Percentiles rank a stretch among this genome's conserved stretches.
Conservation (phyloP, 768 basidiomycete species). For the Paxillus involutus region DNA sequence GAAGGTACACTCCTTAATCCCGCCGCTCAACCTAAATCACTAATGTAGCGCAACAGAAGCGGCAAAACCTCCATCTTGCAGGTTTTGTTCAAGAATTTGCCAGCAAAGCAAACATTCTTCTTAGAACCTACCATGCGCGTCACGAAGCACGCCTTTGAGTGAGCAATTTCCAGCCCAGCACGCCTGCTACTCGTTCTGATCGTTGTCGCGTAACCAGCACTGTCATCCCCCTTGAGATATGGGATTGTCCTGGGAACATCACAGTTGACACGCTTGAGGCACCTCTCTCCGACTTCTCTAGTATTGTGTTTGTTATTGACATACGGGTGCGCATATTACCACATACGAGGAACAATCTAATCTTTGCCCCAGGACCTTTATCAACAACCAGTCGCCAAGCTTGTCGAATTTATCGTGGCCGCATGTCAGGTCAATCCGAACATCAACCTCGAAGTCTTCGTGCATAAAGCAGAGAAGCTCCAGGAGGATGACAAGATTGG, state of each 20-base stretch:
- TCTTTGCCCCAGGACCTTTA: constrained; percentile 63
- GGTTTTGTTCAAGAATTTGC: constrained; percentile 85
- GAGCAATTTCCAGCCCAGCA: constrained; percentile 30
- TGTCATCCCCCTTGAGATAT: constrained; percentile 89
- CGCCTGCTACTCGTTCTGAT: not conserved
- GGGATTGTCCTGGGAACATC: constrained; percentile 91
- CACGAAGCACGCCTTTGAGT: constrained; percentile 79
- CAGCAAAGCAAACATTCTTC: constrained; percentile 85
- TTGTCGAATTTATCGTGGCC: constrained; percentile 78
- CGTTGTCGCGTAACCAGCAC: constrained; percentile 50
- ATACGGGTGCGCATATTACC: constrained; percentile 63
- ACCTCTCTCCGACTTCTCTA: constrained; percentile 76
- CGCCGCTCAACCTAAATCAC: not conserved
- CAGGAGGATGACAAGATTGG: constrained; percentile 91
- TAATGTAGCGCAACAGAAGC: constrained; percentile 48
- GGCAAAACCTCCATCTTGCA: constrained; percentile 92
- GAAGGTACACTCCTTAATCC: constrained; percentile 43
- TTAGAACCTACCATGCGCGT: constrained; percentile 84
- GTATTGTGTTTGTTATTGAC: constrained; percentile 92
- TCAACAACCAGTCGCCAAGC: constrained; percentile 77
- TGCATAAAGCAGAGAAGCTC: constrained; percentile 92
- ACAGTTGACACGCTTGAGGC: constrained; percentile 76
- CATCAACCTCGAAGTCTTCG: constrained; percentile 86
- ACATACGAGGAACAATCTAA: constrained; percentile 3
- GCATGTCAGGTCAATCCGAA: constrained; percentile 74